Evolutionary conservation across 176 grass and related monocot genomes (phyloP), one percentile per base, ranked within the genome.

Genomic region (Zoysia japonica): DNA sequence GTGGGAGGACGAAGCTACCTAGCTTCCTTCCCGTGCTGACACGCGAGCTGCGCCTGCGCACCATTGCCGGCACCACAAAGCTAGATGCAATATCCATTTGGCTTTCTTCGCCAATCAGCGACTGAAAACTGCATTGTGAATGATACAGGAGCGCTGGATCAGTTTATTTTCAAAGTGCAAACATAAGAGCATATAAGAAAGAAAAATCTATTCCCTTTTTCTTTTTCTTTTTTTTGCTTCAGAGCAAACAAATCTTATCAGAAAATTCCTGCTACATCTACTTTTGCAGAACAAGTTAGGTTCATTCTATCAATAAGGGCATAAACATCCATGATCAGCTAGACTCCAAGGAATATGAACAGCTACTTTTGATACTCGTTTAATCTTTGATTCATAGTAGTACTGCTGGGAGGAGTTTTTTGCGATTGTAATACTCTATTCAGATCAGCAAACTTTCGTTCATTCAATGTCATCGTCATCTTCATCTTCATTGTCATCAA

Each of bases 401-500:
- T 42, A 39, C 36, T 77, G 57, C 2, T 72, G 55, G 56, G 76
- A 28, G 56, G 76, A 28, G 55, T 4, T 77, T 71, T 78, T 48
- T 71, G 36, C 43, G 36, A 77, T 50, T 77, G 72, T 45, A 7
- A 61, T 48, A 67, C 16, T 56, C 82, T 71, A 38, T 49, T 76
- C 65, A 76, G 16, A 75, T 65, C 54, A 65, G 16, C 40, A 68
- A 80, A 65, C 28, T 8, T 65, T 85, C 4, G 1, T 46, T 85
- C 51, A 82, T 72, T 85, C 77, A 5, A 80, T 48, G 0, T 80
- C 65, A 0, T 87, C 73, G 0, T 76, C 78, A 0, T 94, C 92
- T 1, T 93, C 92, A 3, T 95, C 91, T 43, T 97, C 96, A 20
- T 81, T 83, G 7, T 99, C 90, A 57, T 93, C 86, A 3, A 99